phyloP scores from a whole-genome alignment of 2,329 filamentous ascomycete species.

The Aureobasidium pullulans region DNA sequence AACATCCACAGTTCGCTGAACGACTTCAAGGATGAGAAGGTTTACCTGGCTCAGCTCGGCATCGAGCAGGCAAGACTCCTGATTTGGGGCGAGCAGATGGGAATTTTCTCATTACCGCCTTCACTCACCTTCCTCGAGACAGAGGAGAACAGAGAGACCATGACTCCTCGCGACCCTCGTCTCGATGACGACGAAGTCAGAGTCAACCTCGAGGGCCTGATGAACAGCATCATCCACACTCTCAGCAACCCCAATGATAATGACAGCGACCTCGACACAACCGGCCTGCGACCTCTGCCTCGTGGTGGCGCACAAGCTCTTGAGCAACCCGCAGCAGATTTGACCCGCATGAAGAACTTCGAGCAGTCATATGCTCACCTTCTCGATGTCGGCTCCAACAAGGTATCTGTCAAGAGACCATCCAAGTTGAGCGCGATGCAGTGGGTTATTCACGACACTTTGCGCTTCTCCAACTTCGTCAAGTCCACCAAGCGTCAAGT shows the following conservation, averaged over 20 bases:
- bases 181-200: slow-evolving; percentile 34
- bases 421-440: slow-evolving; percentile 18
- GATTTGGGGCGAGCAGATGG: slow-evolving; percentile 41
- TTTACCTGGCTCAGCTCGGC: slow-evolving; percentile 36
- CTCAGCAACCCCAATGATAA: slow-evolving; percentile 30
- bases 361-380: slow-evolving; percentile 38
- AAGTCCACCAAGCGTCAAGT: slow-evolving; percentile 34
- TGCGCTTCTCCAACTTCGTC: slow-evolving; percentile 36
- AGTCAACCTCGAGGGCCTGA: slow-evolving; percentile 32
- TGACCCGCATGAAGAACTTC: slow-evolving; percentile 37
- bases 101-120: slow-evolving; percentile 38
- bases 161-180: slow-evolving; percentile 32
- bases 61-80: slow-evolving; percentile 42
- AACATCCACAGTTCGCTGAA: slow-evolving; percentile 37
- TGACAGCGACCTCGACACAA: slow-evolving; percentile 34
- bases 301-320: slow-evolving; percentile 25
- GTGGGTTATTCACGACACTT: slow-evolving; percentile 36
- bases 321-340: slow-evolving; percentile 36
- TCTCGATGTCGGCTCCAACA: slow-evolving; percentile 29
- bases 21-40: slow-evolving; percentile 36
- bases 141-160: slow-evolving; percentile 38
- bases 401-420: slow-evolving; percentile 24
- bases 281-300: slow-evolving; percentile 38
- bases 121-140: slow-evolving; percentile 38
- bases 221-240: slow-evolving; percentile 37